Evolutionary conservation across 305 asterid genomes (phyloP).

Genomic region (Rubia tinctorum): DNA sequence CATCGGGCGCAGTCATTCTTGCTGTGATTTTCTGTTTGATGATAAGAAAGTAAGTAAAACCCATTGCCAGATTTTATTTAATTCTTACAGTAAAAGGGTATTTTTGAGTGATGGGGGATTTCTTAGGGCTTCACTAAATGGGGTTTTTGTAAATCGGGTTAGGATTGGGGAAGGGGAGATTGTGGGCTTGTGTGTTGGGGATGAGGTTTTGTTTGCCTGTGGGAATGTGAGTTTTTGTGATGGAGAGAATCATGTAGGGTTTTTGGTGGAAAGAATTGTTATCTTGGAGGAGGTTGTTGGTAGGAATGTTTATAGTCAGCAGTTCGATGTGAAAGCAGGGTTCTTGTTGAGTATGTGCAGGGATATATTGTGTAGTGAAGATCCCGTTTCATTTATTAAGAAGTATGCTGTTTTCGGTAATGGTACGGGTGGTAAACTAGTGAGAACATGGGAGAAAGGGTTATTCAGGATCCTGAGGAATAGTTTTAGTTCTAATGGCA

Average conservation of each 20-base stretch:
- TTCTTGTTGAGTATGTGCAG: conserved; percentile 56
- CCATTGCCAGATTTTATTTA: conserved; percentile 62
- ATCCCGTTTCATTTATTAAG: conserved; percentile 55
- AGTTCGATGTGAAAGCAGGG: conserved; percentile 36
- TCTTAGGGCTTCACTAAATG: conserved; percentile 60
- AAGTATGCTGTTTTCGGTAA: conserved; percentile 29
- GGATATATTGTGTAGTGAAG: conserved; percentile 58
- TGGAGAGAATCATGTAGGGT: conserved; percentile 42
- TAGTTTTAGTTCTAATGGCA: conserved; percentile 17
- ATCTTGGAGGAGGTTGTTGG: conserved; percentile 50
- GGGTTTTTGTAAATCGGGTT: conserved; percentile 63
- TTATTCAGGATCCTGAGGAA: conserved; percentile 17
- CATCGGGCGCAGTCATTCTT: conserved; percentile 51
- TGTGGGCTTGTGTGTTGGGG: conserved; percentile 60
- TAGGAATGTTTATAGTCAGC: conserved; percentile 26
- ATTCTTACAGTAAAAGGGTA: conserved; percentile 46
- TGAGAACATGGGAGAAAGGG: conserved; percentile 24
- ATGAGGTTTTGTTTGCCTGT: conserved; percentile 56
- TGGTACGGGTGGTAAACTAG: conserved; percentile 21
- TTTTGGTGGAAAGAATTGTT: conserved; percentile 51
- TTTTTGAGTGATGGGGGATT: conserved; percentile 63
- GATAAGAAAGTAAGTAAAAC: conserved; percentile 61
- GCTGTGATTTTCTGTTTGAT: conserved; percentile 50
- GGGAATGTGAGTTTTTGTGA: conserved; percentile 37
- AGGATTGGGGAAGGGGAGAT: conserved; percentile 39